phyloP scores from a whole-genome alignment of 805 yeast species.

The Starmerella apicola region DNA sequence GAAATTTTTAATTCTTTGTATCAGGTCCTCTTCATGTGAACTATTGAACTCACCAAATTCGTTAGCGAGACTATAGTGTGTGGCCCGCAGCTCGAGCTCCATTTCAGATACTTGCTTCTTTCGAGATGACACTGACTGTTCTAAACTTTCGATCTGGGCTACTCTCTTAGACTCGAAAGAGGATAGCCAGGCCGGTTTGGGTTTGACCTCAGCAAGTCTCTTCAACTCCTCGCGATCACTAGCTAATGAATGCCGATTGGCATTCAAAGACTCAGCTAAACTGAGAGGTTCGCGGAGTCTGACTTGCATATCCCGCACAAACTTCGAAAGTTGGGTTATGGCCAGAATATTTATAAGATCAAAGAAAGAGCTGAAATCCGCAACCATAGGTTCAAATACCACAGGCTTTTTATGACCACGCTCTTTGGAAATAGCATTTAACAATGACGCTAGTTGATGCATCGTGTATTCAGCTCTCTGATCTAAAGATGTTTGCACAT shows the following conservation, averaged over 20 bases:
- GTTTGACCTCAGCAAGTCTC: conserved; percentile 17
- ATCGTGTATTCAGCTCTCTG: background rate
- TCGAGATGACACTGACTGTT: conserved; percentile 23
- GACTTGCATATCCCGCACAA: conserved; percentile 15
- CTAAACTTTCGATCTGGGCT: conserved; percentile 24
- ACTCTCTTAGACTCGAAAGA: conserved; percentile 27
- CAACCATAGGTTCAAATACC: background rate
- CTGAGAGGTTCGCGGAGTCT: conserved; percentile 24
- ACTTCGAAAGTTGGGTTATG: conserved; percentile 1
- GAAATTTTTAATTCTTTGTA: conserved; percentile 18
- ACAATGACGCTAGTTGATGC: background rate
- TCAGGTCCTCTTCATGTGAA: conserved; percentile 26
- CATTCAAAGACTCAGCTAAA: conserved; percentile 21
- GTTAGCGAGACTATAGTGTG: conserved; percentile 29
- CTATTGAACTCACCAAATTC: conserved; percentile 29
- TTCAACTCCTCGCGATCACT: conserved; percentile 20
- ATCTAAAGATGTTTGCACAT: background rate
- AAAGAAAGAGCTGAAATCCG: background rate
- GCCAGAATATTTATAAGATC: background rate
- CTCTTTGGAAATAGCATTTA: background rate
- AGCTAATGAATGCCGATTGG: conserved; percentile 17
- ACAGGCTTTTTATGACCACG: no score
- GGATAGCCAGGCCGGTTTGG: conserved; percentile 23
- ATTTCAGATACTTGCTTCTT: conserved; percentile 24
- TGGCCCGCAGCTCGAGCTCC: conserved; percentile 25